phyloP scores from a whole-genome alignment of 129 eudicot genomes.

The Kitagawia praeruptora region DNA sequence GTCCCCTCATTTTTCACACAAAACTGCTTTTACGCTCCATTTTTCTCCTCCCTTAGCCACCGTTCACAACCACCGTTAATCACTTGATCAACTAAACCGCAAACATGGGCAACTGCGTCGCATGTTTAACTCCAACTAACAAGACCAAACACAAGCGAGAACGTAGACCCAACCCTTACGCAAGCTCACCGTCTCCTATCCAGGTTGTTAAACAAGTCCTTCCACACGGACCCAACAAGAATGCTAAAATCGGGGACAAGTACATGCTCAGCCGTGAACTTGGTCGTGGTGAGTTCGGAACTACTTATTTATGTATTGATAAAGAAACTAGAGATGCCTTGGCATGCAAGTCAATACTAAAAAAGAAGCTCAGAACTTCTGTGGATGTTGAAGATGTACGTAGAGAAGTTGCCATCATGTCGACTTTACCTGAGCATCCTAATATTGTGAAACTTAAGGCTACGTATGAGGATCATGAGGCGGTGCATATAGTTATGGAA shows the following conservation, averaged over 20 bases:
- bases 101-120: conserved; percentile 7
- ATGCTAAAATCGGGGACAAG: neutral
- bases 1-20: neutral
- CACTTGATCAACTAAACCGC: neutral
- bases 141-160: neutral
- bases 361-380: conserved; percentile 8
- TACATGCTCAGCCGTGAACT: conserved; percentile 3
- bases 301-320: conserved; percentile 5
- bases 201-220: conserved; percentile 3
- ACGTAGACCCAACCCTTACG: conserved; percentile 5
- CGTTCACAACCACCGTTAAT: neutral
- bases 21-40: neutral
- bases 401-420: conserved; percentile 13
- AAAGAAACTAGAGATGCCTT: conserved; percentile 3
- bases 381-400: conserved; percentile 10
- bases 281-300: conserved; percentile 7
- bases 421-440: conserved; percentile 6
- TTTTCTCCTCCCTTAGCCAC: neutral
- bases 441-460: conserved; percentile 8
- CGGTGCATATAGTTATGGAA: conserved; percentile 14
- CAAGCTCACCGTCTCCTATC: conserved; percentile 6
- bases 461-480: conserved; percentile 11
- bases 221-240: neutral
- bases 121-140: neutral
- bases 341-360: conserved; percentile 12